phyloP scores from a whole-genome alignment of 257 asterid species.

The Thymus mandschuricus region DNA sequence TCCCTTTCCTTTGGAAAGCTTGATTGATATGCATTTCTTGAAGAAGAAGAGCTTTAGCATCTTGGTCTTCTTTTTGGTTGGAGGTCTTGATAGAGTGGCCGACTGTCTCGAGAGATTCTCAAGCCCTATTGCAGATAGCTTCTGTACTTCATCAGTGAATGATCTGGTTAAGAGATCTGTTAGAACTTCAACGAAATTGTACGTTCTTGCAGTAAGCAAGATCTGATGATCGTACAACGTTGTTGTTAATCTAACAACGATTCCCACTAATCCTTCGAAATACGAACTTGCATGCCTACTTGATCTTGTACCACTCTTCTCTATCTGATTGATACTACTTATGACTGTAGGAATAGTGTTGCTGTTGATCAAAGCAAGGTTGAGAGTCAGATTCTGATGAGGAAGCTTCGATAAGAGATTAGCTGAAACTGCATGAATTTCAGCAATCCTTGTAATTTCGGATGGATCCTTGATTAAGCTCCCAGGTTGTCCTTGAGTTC shows the following conservation, averaged over 20 bases:
- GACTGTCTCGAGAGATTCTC: constrained; percentile 72
- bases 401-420: constrained; percentile 79
- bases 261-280: constrained; percentile 79
- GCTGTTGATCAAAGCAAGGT: constrained; percentile 63
- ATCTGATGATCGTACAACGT: constrained; percentile 73
- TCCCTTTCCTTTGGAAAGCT: constrained; percentile 32
- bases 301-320: constrained; percentile 56
- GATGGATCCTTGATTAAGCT: constrained; percentile 52
- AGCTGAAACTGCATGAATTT: constrained; percentile 69
- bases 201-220: constrained; percentile 46
- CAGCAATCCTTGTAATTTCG: constrained; percentile 54
- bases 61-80: constrained; percentile 48
- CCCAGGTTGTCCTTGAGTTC: constrained; percentile 69
- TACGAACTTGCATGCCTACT: constrained; percentile 63
- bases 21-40: constrained; percentile 48
- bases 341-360: constrained; percentile 46
- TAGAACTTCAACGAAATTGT: constrained; percentile 58
- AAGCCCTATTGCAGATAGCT: constrained; percentile 60
- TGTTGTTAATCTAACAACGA: constrained; percentile 74
- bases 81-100: constrained; percentile 57
- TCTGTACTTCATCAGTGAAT: constrained; percentile 73
- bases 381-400: constrained; percentile 69
- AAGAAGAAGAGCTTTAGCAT: constrained; percentile 39
- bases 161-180: constrained; percentile 62
- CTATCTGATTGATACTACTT: constrained; percentile 55